A percentile compares a stretch with the other conserved stretches of the same genome.
phyloP scores from a whole-genome alignment of 306 rosid species.

The Cucurbita maxima region DNA sequence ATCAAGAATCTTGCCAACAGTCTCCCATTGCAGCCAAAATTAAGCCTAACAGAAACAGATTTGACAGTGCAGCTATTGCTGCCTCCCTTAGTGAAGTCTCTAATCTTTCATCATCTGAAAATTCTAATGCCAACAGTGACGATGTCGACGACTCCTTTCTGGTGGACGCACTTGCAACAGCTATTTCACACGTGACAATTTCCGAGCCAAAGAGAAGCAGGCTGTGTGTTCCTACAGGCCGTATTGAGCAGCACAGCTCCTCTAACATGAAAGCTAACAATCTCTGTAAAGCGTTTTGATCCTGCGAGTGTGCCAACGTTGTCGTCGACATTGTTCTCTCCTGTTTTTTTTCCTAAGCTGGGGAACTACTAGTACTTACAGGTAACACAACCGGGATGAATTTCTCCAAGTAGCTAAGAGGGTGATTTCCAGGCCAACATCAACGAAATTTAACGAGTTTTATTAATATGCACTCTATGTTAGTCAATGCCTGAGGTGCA shows the following conservation, averaged over 20 bases:
- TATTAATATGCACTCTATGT: constrained; percentile 9
- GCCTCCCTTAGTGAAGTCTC: constrained; percentile 29
- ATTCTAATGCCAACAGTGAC: constrained; percentile 53
- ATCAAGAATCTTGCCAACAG: constrained; percentile 33
- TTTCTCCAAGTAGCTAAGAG: constrained; percentile 5
- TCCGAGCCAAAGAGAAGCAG: constrained; percentile 91
- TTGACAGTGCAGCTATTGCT: constrained; percentile 8
- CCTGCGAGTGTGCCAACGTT: constrained; percentile 39
- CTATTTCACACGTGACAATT: constrained; percentile 82
- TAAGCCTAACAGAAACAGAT: constrained; percentile 21
- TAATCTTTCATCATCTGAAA: constrained; percentile 38
- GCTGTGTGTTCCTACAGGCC: constrained; percentile 68
- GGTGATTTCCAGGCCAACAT: background rate
- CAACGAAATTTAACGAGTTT: constrained; percentile 3
- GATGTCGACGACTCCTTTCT: constrained; percentile 49
- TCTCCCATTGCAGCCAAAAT: constrained; percentile 25
- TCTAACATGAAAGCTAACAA: constrained; percentile 92
- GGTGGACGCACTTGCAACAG: constrained; percentile 81
- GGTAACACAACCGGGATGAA: constrained; percentile 5
- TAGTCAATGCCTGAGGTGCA: constrained; percentile 18
- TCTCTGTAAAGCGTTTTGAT: constrained; percentile 95
- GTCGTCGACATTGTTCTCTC: constrained; percentile 16
- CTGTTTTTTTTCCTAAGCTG: constrained; percentile 26
- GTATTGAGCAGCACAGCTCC: constrained; percentile 85
- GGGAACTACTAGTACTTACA: constrained; percentile 14